Conservation (phyloP, 257 asterid species). For the Gentiana dahurica region DNA sequence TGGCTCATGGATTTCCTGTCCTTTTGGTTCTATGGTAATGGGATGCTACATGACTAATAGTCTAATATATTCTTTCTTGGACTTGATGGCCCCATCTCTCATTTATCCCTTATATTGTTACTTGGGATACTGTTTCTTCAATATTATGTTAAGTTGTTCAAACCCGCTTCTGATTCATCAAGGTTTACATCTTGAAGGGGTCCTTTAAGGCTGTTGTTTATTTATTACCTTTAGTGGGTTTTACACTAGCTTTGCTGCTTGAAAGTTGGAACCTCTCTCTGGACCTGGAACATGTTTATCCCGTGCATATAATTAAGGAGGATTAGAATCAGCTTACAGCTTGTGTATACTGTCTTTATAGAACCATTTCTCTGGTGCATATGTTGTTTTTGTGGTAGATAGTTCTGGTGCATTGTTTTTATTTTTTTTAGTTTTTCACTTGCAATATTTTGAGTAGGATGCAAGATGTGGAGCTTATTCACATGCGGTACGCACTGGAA, state of each 20-base stretch:
- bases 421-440: neutral
- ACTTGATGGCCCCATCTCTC: neutral
- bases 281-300: no score
- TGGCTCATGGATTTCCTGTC: neutral
- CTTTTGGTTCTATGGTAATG: neutral
- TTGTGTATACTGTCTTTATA: neutral
- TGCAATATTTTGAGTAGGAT: slow-evolving; percentile 42
- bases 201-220: no score
- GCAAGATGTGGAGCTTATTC: slow-evolving; percentile 96
- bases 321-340: neutral
- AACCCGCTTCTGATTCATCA: no score
- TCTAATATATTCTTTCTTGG: neutral
- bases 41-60: neutral
- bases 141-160: no score
- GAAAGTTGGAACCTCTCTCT: no score
- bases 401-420: no score
- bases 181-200: no score
- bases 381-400: neutral
- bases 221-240: no score
- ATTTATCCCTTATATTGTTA: neutral
- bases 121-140: no score
- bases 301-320: no score
- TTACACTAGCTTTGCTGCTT: no score
- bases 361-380: neutral
- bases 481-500: slow-evolving; percentile 96